Conservation (phyloP, 768 basidiomycete genomes). For the Auricularia sp. region DNA sequence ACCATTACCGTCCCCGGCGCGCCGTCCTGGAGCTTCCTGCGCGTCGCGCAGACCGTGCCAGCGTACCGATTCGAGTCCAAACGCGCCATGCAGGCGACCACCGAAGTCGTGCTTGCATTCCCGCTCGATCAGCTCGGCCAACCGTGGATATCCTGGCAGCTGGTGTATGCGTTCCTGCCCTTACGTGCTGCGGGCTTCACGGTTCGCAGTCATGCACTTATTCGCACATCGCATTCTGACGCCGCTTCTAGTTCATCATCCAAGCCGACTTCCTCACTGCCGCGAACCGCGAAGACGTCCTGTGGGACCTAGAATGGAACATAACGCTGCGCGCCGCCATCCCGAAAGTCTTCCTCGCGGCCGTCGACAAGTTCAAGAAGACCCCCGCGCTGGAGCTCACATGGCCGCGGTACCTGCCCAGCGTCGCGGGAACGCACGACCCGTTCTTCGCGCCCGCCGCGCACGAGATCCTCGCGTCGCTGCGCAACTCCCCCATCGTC, state of each 20-base stretch:
- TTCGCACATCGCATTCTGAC: neutral
- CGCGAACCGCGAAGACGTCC: slow-evolving; percentile 20
- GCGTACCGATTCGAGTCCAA: slow-evolving; percentile 10
- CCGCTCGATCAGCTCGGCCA: slow-evolving; percentile 10
- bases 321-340: slow-evolving; percentile 13
- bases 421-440: slow-evolving; percentile 5
- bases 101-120: slow-evolving; percentile 17
- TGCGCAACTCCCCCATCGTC: slow-evolving; percentile 11
- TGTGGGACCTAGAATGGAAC: slow-evolving; percentile 18
- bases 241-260: slow-evolving; percentile 17
- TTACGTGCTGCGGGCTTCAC: slow-evolving; percentile 16
- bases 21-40: neutral
- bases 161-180: slow-evolving; percentile 19
- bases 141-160: slow-evolving; percentile 11
- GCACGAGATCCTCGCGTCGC: neutral
- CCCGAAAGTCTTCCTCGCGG: slow-evolving; percentile 14
- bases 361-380: slow-evolving; percentile 12
- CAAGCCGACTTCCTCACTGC: slow-evolving; percentile 23
- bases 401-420: slow-evolving; percentile 20
- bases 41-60: neutral
- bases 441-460: slow-evolving; percentile 13
- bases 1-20: neutral
- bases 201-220: slow-evolving; percentile 9
- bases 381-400: slow-evolving; percentile 12
- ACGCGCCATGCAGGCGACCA: slow-evolving; percentile 9